Percentiles rank a stretch among this genome's conserved stretches.
Conservation (phyloP, 148 eudicot species). For the Camellia sinensis region DNA sequence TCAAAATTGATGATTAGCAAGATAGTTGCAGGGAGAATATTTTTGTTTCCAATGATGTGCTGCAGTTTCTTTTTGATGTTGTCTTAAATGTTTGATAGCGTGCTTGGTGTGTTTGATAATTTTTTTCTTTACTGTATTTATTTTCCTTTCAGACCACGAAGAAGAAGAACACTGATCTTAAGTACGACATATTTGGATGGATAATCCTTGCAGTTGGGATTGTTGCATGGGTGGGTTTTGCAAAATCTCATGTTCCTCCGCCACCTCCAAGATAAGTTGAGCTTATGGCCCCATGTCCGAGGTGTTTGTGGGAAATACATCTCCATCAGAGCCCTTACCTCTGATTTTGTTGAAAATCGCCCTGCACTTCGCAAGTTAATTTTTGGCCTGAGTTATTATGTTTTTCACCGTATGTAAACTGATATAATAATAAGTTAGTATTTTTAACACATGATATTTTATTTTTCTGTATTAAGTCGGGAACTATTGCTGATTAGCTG, state of each 20-base stretch:
- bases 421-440: not conserved
- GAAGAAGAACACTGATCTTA: conserved; percentile 49
- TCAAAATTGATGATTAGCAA: not conserved
- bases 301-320: not conserved
- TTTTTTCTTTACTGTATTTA: not conserved
- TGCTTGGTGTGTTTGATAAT: not conserved
- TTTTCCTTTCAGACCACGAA: conserved; percentile 25
- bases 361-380: not conserved
- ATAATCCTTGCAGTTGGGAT: conserved; percentile 68
- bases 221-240: conserved; percentile 69
- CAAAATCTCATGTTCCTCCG: conserved; percentile 66
- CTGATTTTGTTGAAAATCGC: not conserved
- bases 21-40: not conserved
- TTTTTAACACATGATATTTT: not conserved
- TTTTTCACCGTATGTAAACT: not conserved
- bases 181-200: conserved; percentile 56
- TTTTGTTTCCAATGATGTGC: not conserved
- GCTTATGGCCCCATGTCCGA: not conserved
- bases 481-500: not conserved
- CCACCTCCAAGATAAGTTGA: conserved; percentile 59
- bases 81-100: no score
- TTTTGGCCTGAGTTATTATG: not conserved
- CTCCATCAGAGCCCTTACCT: not conserved
- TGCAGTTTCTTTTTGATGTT: not conserved
- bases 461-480: not conserved